Evolutionary conservation across 768 basidiomycete species (phyloP).

Genomic region (Cystobasidium tubakii): DNA sequence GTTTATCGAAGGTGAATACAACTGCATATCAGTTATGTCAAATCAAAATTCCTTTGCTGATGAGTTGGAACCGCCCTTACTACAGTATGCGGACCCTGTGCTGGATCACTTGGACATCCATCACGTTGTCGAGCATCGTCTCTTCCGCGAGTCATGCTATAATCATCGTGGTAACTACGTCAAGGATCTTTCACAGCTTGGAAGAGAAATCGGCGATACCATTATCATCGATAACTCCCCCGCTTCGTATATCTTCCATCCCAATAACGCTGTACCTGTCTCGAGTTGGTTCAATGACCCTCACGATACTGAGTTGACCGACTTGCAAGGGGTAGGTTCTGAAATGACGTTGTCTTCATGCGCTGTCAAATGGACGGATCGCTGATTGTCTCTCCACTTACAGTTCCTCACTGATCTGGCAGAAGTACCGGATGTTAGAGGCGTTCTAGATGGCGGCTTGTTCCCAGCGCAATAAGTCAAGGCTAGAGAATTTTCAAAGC

Average conservation of each 20-base stretch:
- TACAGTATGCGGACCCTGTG: conserved; percentile 94
- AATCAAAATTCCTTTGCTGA: not conserved
- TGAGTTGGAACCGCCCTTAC: not conserved
- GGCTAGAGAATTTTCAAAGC: not conserved
- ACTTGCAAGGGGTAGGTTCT: conserved; percentile 25
- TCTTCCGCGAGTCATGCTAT: conserved; percentile 97
- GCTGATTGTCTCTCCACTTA: not conserved
- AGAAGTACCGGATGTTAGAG: conserved; percentile 80
- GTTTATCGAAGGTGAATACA: conserved; percentile 78
- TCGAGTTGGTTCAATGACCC: conserved; percentile 91
- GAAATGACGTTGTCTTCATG: not conserved
- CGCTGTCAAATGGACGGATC: not conserved
- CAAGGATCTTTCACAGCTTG: conserved; percentile 97
- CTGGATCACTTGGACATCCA: conserved; percentile 92
- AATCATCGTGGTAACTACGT: conserved; percentile 99
- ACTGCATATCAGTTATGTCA: not conserved
- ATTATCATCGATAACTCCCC: conserved; percentile 99
- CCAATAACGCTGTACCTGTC: conserved; percentile 96
- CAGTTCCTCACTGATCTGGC: conserved; percentile 72
- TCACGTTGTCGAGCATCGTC: conserved; percentile 82
- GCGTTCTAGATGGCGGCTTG: conserved; percentile 67
- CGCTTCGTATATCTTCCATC: conserved; percentile 98
- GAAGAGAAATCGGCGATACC: conserved; percentile 83
- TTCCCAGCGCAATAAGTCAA: conserved; percentile 8
- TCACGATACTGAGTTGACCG: conserved; percentile 37